Base-by-base conservation (phyloP, 2,329 filamentous ascomycete species). In the Capronia americana region DNA sequence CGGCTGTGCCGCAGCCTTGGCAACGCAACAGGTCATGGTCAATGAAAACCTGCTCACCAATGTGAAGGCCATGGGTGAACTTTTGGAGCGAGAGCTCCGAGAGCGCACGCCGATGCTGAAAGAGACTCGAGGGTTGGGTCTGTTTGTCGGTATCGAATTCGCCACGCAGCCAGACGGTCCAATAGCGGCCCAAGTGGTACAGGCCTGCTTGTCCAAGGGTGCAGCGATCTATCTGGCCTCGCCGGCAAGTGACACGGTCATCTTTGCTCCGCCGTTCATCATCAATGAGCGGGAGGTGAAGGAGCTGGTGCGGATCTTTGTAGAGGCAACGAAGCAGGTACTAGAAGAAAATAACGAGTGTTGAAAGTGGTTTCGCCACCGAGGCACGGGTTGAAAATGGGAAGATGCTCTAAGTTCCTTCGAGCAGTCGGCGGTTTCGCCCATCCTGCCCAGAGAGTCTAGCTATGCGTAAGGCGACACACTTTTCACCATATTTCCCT, bases 91-190 rank as follows among this genome's bases (percentile, higher is more conserved):
- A 6, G 69, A 80, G 54, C 73, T 88, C 17, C 77, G 78, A 46
- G 72, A 77, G 30, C 75, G 74, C 12, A 72, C 88, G 72, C 79
- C 78, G 0, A 70, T 83, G 67, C 83, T 88, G 14, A 86, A 85
- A 6, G 77, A 88, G 73, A 84, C 88, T 60, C 79, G 86, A 57
- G 86, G 86, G 17, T 80, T 79, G 63, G 86, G 86, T 0, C 72
- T 87, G 28, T 88, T 88, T 71, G 84, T 83, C 81, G 85, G 82
- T 3, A 80, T 88, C 62, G 86, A 88, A 67, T 86, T 88, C 26
- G 41, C 41, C 4, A 30, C 53, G 4, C 7, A 11, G 20, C 51
- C 32, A 11, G 30, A 11, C 24, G 6, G 20, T 41, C 64, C 85
- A 88, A 38, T 77, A 78, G 60, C 80, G 87, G 71, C 86, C 83